Evolutionary conservation across 306 rosid species (phyloP).

Genomic region (Cucurbita argyrosperma): DNA sequence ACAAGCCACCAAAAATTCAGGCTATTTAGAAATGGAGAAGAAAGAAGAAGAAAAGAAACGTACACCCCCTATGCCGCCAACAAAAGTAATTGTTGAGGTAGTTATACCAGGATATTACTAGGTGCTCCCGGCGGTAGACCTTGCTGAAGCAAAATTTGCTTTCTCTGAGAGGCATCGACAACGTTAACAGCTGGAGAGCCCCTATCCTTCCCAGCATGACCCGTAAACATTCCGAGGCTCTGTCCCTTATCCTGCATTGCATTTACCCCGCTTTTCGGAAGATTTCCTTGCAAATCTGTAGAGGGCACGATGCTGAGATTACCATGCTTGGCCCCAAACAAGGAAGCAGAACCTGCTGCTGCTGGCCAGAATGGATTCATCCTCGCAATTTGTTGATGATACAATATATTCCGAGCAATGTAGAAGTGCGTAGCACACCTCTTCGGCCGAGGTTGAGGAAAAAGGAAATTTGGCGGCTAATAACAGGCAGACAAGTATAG

Average conservation of each 20-base stretch:
- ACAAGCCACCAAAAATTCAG: background rate
- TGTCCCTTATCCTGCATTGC: conserved; percentile 68
- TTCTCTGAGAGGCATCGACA: conserved; percentile 54
- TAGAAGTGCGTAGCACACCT: conserved; percentile 88
- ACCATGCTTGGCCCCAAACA: conserved; percentile 61
- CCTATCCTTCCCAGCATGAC: conserved; percentile 61
- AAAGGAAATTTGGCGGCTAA: conserved; percentile 63
- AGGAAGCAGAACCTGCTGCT: conserved; percentile 65
- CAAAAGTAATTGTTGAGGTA: background rate
- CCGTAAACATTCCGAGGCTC: conserved; percentile 37
- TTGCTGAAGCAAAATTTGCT: conserved; percentile 74
- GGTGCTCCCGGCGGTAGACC: conserved; percentile 77
- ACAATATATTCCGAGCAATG: conserved; percentile 67
- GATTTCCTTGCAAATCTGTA: conserved; percentile 48
- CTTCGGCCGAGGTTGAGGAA: conserved; percentile 76
- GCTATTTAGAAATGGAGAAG: background rate
- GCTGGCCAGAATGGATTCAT: conserved; percentile 91
- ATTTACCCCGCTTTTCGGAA: conserved; percentile 29
- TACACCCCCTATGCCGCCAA: too few relatives aligned
- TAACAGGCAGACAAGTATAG: background rate
- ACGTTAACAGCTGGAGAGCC: conserved; percentile 36
- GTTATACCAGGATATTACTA: conserved; percentile 61
- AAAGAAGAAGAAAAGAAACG: background rate
- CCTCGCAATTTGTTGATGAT: conserved; percentile 71
- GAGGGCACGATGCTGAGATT: conserved; percentile 44